phyloP scores from a whole-genome alignment of 768 basidiomycete species.

The Suillus subalutaceus region DNA sequence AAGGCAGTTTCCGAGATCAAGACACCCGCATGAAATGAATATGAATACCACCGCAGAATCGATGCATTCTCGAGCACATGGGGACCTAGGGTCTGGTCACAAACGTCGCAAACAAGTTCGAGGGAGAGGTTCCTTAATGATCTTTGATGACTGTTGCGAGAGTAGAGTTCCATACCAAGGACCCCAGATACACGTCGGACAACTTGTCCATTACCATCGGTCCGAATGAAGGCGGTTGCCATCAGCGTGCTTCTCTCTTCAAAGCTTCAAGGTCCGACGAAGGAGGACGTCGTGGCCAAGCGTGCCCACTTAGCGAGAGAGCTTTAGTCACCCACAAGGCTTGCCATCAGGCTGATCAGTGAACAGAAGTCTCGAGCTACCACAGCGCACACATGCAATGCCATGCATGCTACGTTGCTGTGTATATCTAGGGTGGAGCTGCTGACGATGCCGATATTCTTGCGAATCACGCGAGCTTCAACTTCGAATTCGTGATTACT shows the following conservation, averaged over 20 bases:
- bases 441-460: neutral
- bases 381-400: neutral
- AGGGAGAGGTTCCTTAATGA: constrained; percentile 10
- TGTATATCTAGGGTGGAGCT: neutral
- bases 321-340: neutral
- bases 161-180: neutral
- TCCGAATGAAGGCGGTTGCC: neutral
- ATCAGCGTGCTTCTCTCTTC: neutral
- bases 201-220: neutral
- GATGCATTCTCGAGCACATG: constrained; percentile 9
- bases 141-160: constrained; percentile 13
- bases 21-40: constrained; percentile 15
- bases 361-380: neutral
- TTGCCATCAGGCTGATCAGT: neutral
- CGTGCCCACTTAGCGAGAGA: neutral
- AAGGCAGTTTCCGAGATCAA: constrained; percentile 25
- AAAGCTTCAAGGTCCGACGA: neutral
- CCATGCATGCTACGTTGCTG: neutral
- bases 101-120: constrained; percentile 12
- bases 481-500: neutral
- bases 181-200: neutral
- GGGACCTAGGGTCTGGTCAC: constrained; percentile 6
- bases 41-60: constrained; percentile 11
- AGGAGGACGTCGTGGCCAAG: neutral
- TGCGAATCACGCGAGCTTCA: neutral